Conservation (phyloP, 2,329 filamentous ascomycete species). For the Penicillium sp. region DNA sequence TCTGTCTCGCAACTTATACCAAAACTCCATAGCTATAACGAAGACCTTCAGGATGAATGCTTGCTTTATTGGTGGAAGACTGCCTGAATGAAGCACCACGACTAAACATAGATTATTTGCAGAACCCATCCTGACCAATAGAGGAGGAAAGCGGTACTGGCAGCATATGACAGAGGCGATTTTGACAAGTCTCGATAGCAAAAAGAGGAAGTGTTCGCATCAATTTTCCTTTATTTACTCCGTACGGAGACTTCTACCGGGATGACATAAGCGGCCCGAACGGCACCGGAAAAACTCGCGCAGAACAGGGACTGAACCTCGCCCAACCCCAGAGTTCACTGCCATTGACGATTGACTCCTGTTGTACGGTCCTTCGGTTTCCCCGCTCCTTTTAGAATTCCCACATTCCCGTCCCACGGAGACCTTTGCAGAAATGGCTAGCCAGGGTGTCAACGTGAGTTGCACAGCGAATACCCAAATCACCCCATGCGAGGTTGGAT, state of each 20-base stretch:
- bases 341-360: constrained; percentile 39
- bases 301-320: constrained; percentile 36
- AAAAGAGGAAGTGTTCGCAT: background rate
- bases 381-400: constrained; percentile 22
- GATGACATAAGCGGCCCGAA: constrained; percentile 39
- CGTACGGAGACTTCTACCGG: constrained; percentile 7
- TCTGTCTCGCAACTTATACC: no score
- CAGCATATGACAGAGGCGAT: background rate
- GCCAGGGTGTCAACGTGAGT: constrained; percentile 64
- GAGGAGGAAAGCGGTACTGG: no score
- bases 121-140: no score
- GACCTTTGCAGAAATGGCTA: constrained; percentile 53
- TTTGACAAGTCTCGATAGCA: background rate
- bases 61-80: background rate
- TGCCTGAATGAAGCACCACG: background rate
- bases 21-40: no score
- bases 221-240: constrained; percentile 25
- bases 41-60: background rate
- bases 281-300: constrained; percentile 43
- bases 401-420: constrained; percentile 41
- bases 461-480: constrained; percentile 14
- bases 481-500: constrained; percentile 19
- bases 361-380: constrained; percentile 30
- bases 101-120: no score
- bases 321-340: constrained; percentile 32